phyloP scores from a whole-genome alignment of 495 filamentous ascomycete species.

The Paragyromitra xinjiangensis region DNA sequence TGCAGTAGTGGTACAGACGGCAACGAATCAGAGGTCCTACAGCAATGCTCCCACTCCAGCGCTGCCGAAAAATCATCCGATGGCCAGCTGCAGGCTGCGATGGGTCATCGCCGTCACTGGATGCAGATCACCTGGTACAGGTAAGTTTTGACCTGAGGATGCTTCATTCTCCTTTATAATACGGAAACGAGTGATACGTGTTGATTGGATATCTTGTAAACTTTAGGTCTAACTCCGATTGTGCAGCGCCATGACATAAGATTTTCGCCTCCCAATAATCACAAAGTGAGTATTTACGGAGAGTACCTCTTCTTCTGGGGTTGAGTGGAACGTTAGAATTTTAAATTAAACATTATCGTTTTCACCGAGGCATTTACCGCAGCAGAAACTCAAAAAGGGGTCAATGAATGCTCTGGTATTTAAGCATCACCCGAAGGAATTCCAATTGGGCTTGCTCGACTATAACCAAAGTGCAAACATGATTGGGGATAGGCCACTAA shows the following conservation, averaged over 20 bases:
- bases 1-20: constrained; percentile 34
- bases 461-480: constrained; percentile 16
- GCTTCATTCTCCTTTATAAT: constrained; percentile 22
- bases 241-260: constrained; percentile 15
- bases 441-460: constrained; percentile 27
- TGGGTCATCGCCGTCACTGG: constrained; percentile 45
- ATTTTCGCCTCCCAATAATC: constrained; percentile 24
- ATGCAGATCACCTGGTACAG: constrained; percentile 40
- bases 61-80: constrained; percentile 42
- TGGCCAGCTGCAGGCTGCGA: constrained; percentile 49
- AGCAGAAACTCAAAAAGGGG: constrained; percentile 33
- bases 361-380: constrained; percentile 43
- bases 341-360: constrained; percentile 35
- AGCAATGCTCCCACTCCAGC: constrained; percentile 28
- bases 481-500: constrained; percentile 39
- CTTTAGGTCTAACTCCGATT: constrained; percentile 19
- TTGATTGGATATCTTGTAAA: constrained; percentile 38
- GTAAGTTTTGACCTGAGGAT: constrained; percentile 20
- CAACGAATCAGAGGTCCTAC: constrained; percentile 37
- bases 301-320: constrained; percentile 13
- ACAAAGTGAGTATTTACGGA: constrained; percentile 1
- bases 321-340: constrained; percentile 22
- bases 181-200: constrained; percentile 38
- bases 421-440: constrained; percentile 30
- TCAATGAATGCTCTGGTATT: constrained; percentile 35